Base-by-base conservation (phyloP, 306 rosid species). In the Vigna unguiculata region DNA sequence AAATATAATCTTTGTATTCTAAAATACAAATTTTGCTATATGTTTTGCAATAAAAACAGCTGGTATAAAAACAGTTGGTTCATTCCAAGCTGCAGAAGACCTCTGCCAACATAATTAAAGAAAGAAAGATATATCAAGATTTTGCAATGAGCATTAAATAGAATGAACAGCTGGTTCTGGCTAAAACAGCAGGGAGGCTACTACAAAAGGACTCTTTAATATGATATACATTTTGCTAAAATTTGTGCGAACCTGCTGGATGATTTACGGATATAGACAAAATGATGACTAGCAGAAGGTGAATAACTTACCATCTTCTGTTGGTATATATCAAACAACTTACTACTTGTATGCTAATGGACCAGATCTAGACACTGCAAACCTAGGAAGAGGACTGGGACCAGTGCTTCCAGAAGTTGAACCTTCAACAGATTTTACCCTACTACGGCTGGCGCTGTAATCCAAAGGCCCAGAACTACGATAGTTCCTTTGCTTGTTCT, bases 361-460 rank as follows among this genome's bases (percentile, higher is more conserved):
- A 77, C 98, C 97, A 58, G 98, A 92, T 81, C 98, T 95, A 38
- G 98, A 95, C 48, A 92, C 97, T 14, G 98, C 97, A 87, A 95
- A 95, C 81, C 97, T 92, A 15, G 97, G 98, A 47, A 95, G 87
- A 47, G 97, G 98, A 71, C 97, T 95, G 28, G 95, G 98, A 40
- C 97, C 96, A 7, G 89, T 83, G 81, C 93, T 87, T 36, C 97
- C 96, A 24, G 99, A 92, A 83, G 85, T 81, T 69, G 97, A 92
- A 71, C 97, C 91, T 77, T 95, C 99, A 38, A 73, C 83, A 34
- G 81, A 64, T 81, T 90, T 90, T 1, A 78, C 76, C 80, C 83
- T 79, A 19, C 46, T 89, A 2, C 97, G 88, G 83, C 86, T 90
- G 57, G 93, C 88, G 65, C 92, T 82, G 77, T 95, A 95, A 85